phyloP scores from a whole-genome alignment of 345 rosid species.

The Sapria himalayana region DNA sequence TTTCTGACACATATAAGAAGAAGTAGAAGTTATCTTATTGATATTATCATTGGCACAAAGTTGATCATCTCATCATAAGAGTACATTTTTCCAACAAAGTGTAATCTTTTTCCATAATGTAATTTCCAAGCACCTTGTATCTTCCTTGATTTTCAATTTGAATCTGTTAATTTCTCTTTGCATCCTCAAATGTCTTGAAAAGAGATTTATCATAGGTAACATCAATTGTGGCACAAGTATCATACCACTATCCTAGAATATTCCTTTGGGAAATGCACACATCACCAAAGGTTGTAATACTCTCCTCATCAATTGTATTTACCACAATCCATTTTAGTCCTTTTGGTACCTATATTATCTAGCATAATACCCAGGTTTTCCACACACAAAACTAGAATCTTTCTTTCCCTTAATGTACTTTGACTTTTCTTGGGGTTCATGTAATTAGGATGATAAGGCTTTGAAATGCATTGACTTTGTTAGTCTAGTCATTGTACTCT shows the following conservation, averaged over 20 bases:
- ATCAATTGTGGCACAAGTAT: background rate
- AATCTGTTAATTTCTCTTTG: no score
- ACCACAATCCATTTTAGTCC: background rate
- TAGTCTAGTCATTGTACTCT: background rate
- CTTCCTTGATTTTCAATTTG: no score
- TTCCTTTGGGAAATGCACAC: background rate
- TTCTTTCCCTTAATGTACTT: no score
- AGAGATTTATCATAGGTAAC: background rate
- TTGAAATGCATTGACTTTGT: background rate
- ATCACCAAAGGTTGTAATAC: background rate
- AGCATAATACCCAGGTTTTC: background rate
- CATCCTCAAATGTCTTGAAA: no score
- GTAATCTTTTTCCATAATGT: background rate
- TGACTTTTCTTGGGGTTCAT: background rate
- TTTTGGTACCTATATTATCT: background rate
- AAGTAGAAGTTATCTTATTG: background rate
- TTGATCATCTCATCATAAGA: background rate
- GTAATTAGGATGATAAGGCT: background rate
- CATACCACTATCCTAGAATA: background rate
- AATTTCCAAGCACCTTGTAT: background rate
- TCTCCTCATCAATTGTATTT: background rate
- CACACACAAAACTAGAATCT: background rate
- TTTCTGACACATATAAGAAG: constrained; percentile 2
- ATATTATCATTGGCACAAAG: no score
- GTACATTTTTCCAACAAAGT: background rate